Base-by-base conservation (phyloP, 169 alveolate species). In the Ichthyophthirius multifiliis region DNA sequence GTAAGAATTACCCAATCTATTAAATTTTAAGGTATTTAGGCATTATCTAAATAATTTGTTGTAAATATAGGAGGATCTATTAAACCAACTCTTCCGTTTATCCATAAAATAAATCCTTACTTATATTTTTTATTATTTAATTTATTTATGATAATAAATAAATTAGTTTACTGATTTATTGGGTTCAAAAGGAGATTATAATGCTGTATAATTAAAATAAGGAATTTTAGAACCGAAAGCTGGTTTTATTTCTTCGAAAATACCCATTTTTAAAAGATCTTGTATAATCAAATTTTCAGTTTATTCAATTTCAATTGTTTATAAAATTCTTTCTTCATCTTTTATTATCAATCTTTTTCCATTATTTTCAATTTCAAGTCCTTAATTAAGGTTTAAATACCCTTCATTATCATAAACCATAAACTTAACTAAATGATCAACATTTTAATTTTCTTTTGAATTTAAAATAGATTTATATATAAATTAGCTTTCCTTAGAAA, bases 1-100 rank as follows among this genome's bases (percentile, higher is more conserved):
- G 77, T 67, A 18, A 67, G 20, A 37, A 67, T 67, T 31, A 67
- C 77, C 77, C 77, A 67, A 39, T 67, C 77, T 6, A 67, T 67
- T 5, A 67, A 35, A 18, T 67, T 35, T 9, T 30, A 15, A 1
- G 77, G 77, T 3, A 67, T 37, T 1, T 67, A 20, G 32, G 20
- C 34, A 5, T 30, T 16, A 6, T 67, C 13, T 16, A 67, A 37
- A 67, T 39, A 67, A 34, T 41, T 67, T 34, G 43, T 67, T 39
- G 55, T 67, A 39, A 34, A 67, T 1, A 67, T 67, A 16, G 77
- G 77, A 3, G 77, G 77, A 39, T 67, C 77, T 12, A 67, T 62
- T 7, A 67, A 30, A 18, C 43, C 77, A 13, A 44, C 35, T 67
- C 77, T 67, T 0, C 62, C 35, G 41, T 67, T 67, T 18, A 67